Conservation (phyloP, 768 basidiomycete species). For the Sutorius australiensis region DNA sequence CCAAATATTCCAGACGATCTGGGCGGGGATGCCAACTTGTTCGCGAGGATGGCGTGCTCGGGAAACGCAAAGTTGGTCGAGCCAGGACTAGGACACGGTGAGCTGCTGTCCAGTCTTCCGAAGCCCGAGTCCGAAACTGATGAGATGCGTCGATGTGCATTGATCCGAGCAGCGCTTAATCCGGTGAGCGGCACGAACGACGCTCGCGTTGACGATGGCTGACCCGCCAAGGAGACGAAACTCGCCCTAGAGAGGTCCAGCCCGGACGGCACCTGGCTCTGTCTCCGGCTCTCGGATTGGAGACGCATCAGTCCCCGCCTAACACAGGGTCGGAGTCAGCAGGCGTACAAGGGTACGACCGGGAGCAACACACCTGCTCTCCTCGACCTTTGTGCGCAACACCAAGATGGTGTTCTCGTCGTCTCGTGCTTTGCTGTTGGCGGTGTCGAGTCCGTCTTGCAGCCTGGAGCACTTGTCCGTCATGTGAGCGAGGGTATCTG, state of each 20-base stretch:
- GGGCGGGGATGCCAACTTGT: constrained; percentile 25
- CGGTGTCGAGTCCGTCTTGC: constrained; percentile 53
- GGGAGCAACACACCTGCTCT: constrained; percentile 59
- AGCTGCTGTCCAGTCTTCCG: constrained; percentile 32
- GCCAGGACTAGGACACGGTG: constrained; percentile 30
- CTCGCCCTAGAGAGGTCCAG: constrained; percentile 56
- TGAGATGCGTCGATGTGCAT: constrained; percentile 65
- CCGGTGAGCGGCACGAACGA: constrained; percentile 75
- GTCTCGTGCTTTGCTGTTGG: constrained; percentile 54
- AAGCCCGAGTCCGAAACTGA: constrained; percentile 65
- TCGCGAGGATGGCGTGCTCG: constrained; percentile 23
- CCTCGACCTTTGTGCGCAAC: constrained; percentile 80
- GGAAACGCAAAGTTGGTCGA: constrained; percentile 36
- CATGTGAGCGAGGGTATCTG: constrained; percentile 61
- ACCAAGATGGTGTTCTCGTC: constrained; percentile 75
- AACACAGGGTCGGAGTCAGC: constrained; percentile 7
- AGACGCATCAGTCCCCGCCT: constrained; percentile 86
- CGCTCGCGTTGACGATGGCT: constrained; percentile 61
- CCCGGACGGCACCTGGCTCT: constrained; percentile 47
- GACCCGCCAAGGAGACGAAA: constrained; percentile 36
- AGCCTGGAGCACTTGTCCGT: constrained; percentile 59
- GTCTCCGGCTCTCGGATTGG: constrained; percentile 70
- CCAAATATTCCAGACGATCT: constrained; percentile 52
- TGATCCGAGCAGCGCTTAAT: constrained; percentile 40
- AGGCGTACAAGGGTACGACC: not conserved